Conservation (phyloP, 2,329 filamentous ascomycete genomes). For the Neonectria hederae region DNA sequence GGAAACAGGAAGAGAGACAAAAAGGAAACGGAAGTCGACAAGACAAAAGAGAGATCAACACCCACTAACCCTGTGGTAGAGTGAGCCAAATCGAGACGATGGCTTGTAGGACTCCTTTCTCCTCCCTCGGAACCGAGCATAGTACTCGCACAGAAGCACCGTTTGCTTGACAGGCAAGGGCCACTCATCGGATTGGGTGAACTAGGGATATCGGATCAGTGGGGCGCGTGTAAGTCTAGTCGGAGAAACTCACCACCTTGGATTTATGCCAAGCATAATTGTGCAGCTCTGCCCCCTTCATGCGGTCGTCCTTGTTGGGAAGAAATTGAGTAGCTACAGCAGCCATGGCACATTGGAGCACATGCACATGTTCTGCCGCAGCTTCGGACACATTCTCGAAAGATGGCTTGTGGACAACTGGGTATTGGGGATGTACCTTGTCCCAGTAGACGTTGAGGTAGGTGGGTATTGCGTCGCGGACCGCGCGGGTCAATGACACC, state of each 20-base stretch:
- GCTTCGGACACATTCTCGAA: slow-evolving; percentile 50
- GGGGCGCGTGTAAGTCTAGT: slow-evolving; percentile 18
- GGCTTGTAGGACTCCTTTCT: slow-evolving; percentile 56
- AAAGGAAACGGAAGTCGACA: slow-evolving; percentile 13
- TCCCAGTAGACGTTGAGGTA: slow-evolving; percentile 66
- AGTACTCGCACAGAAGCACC: slow-evolving; percentile 64
- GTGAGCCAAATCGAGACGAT: slow-evolving; percentile 59
- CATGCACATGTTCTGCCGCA: slow-evolving; percentile 50
- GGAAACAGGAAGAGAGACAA: neutral
- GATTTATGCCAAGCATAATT: slow-evolving; percentile 60
- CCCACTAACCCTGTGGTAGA: slow-evolving; percentile 64
- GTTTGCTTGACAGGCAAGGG: slow-evolving; percentile 62
- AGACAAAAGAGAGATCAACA: slow-evolving; percentile 35
- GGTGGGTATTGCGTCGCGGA: slow-evolving; percentile 56
- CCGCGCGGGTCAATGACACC: slow-evolving; percentile 50
- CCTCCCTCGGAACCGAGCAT: slow-evolving; percentile 63
- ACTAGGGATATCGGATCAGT: slow-evolving; percentile 46
- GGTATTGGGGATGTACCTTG: slow-evolving; percentile 58
- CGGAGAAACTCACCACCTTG: slow-evolving; percentile 57
- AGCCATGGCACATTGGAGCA: slow-evolving; percentile 64
- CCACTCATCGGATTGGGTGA: slow-evolving; percentile 53
- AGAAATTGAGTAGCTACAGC: slow-evolving; percentile 65
- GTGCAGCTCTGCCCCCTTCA: slow-evolving; percentile 60
- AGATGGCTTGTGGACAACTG: slow-evolving; percentile 60
- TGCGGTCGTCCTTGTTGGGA: slow-evolving; percentile 58